These are phyloP conservation scores for Chrysopogon serrulatus DNA, from an alignment of 176 grass and related monocot species.

Conservation along the genomic window DNA sequence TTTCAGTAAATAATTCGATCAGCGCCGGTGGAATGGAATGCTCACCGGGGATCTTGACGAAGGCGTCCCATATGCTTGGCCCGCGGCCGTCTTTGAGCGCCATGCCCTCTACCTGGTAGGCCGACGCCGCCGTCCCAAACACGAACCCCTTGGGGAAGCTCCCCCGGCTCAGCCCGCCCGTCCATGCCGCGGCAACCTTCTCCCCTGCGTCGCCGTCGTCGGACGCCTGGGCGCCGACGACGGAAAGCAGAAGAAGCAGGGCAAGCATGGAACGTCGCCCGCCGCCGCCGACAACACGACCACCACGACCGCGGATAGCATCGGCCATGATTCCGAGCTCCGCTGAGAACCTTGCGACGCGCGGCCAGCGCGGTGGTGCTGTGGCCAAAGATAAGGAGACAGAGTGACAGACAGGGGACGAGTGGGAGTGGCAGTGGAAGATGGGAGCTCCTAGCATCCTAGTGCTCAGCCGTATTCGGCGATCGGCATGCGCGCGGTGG, in stretches of 20 bases:
- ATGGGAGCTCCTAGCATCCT: no score
- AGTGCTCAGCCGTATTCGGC: no score
- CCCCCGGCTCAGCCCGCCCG: constrained; percentile 33
- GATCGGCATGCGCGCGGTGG: not conserved
- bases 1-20: not conserved
- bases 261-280: not conserved
- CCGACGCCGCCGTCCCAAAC: constrained; percentile 44
- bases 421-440: no score
- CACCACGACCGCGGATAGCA: not conserved
- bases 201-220: not conserved
- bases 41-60: constrained; percentile 28
- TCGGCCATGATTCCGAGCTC: not conserved
- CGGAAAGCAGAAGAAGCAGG: not conserved
- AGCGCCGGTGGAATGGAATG: not conserved
- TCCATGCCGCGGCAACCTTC: not conserved
- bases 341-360: not conserved
- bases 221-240: not conserved
- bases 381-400: not conserved
- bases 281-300: not conserved
- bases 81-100: constrained; percentile 47
- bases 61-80: constrained; percentile 40
- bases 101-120: constrained; percentile 68
- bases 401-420: not conserved
- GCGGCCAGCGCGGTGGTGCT: not conserved
- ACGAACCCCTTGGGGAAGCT: constrained; percentile 43